phyloP scores from a whole-genome alignment of 208 protist species.

The Acanthamoeba rhysodes region DNA sequence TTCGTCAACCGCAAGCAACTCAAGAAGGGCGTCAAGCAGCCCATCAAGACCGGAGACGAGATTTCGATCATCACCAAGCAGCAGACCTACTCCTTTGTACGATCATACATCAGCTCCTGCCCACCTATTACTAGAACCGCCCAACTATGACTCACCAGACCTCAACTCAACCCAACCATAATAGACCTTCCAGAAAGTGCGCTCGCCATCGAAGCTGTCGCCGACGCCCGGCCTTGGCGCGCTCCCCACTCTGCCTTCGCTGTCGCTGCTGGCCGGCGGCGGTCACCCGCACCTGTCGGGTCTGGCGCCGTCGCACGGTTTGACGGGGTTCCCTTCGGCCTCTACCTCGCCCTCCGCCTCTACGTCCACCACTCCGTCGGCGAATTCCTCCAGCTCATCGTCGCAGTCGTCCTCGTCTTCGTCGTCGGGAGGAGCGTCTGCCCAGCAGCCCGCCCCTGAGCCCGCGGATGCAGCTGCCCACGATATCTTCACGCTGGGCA shows the following conservation, averaged over 20 bases:
- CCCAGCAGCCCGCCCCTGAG: background rate
- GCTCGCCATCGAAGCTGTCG: constrained; percentile 7
- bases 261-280: constrained; percentile 11
- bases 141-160: background rate
- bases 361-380: background rate
- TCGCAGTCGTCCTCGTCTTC: constrained; percentile 53
- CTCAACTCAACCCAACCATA: background rate
- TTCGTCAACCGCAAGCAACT: constrained; percentile 62
- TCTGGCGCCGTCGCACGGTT: background rate
- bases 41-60: constrained; percentile 67
- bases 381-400: background rate
- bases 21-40: constrained; percentile 69
- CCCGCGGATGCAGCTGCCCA: background rate
- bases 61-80: constrained; percentile 71
- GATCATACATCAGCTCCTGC: background rate
- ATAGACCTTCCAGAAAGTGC: constrained; percentile 71
- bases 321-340: background rate
- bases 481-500: constrained; percentile 15
- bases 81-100: constrained; percentile 74
- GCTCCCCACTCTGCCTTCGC: background rate
- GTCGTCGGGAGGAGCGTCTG: background rate
- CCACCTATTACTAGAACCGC: background rate
- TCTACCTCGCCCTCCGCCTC: background rate
- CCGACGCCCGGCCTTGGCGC: background rate
- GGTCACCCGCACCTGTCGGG: background rate